Base-by-base conservation (phyloP, 805 yeast species). In the Zygotorulaspora danielsina region DNA sequence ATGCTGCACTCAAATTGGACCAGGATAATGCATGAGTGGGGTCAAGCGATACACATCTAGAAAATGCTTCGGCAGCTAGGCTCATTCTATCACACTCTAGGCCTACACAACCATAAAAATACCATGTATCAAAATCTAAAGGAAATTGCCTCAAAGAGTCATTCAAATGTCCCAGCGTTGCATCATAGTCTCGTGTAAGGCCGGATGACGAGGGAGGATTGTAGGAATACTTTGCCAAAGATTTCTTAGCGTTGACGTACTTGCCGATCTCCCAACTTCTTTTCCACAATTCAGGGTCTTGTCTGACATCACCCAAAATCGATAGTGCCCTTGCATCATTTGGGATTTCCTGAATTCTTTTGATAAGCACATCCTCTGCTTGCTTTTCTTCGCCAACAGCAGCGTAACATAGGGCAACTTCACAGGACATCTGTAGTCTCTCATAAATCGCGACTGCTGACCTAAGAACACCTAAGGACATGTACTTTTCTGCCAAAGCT, bases 361-460 rank as follows among this genome's bases (percentile, higher is more conserved):
- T 64, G 19, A 67, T 50, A 27, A 93, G 64, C 12, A 87, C 64
- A 26, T 67, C 65, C 41, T 75, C 75, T 0, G 96, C 97, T 42
- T 76, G 73, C 2, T 60, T 62, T 47, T 77, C 85, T 42, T 83
- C 78, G 16, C 89, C 96, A 10, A 79, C 79, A 1, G 95, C 82
- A 2, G 95, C 95, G 52, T 84, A 78, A 67, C 97, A 93, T 39
- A 90, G 66, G 0, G 97, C 97, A 18, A 84, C 84, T 53, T 90
- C 97, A 26, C 82, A 76, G 54, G 78, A 73, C 71, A 87, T 66
- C 25, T 78, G 73, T 38, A 93, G 67, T 45, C 96, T 70, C 54
- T 83, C 85, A 60, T 87, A 93, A 17, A 93, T 84, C 40, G 86
- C 95, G 36, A 88, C 71, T 1, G 99, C 97, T 7, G 95, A 82